phyloP scores from a whole-genome alignment of 495 filamentous ascomycete species.

The Penicillium simplicissimum region DNA sequence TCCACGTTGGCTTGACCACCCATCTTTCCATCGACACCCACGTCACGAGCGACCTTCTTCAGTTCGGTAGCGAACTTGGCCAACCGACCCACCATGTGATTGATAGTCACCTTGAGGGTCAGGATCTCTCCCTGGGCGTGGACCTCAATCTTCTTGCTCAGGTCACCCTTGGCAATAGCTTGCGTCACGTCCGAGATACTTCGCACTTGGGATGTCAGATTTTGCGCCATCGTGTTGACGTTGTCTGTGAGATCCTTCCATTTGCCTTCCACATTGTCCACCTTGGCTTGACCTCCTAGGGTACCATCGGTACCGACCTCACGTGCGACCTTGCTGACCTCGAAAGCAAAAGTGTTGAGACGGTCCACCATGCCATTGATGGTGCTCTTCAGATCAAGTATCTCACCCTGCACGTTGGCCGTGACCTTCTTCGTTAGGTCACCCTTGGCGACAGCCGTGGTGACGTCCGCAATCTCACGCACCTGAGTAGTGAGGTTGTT shows the following conservation, averaged over 20 bases:
- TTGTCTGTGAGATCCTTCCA: slow-evolving; percentile 99
- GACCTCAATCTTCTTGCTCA: slow-evolving; percentile 95
- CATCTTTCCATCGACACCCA: slow-evolving; percentile 98
- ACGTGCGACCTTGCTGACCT: slow-evolving; percentile 97
- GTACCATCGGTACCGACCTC: slow-evolving; percentile 98
- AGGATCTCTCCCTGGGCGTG: slow-evolving; percentile 94
- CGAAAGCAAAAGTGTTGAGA: slow-evolving; percentile 93
- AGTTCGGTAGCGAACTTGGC: slow-evolving; percentile 97
- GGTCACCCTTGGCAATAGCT: slow-evolving; percentile 90
- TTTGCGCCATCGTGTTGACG: slow-evolving; percentile 84
- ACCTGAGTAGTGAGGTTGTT: slow-evolving; percentile 98
- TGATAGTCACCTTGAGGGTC: slow-evolving; percentile 94
- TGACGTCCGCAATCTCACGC: slow-evolving; percentile 97
- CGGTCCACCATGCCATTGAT: slow-evolving; percentile 99
- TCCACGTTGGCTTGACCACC: slow-evolving; percentile 96
- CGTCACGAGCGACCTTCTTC: slow-evolving; percentile 93
- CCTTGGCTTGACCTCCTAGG: slow-evolving; percentile 91
- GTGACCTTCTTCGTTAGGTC: slow-evolving; percentile 95
- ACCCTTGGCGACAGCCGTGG: slow-evolving; percentile 91
- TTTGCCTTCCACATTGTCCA: slow-evolving; percentile 97
- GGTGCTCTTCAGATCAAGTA: slow-evolving; percentile 90
- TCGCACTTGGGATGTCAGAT: slow-evolving; percentile 92
- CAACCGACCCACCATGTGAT: slow-evolving; percentile 97
- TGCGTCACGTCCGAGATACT: slow-evolving; percentile 97
- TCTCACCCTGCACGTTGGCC: slow-evolving; percentile 95